Percentiles rank a stretch among this genome's conserved stretches.
phyloP scores from a whole-genome alignment of 2,329 filamentous ascomycete genomes.

The Penicillium aurantiogriseum region DNA sequence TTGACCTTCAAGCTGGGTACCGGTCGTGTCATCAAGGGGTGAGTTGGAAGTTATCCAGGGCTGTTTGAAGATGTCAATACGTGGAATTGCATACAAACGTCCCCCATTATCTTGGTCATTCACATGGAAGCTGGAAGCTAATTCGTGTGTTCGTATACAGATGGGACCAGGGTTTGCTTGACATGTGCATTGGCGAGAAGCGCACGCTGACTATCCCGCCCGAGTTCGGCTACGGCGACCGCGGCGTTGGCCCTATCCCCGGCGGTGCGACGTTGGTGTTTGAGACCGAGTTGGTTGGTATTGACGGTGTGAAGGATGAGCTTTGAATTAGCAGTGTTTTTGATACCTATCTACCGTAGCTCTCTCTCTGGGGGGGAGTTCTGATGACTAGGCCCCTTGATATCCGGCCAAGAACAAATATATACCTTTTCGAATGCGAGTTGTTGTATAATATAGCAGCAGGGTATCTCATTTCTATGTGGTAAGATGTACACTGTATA shows the following conservation, averaged over 20 bases:
- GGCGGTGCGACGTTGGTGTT: slow-evolving; percentile 80
- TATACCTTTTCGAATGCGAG: not conserved
- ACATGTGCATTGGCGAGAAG: slow-evolving; percentile 97
- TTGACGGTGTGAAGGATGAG: slow-evolving; percentile 66
- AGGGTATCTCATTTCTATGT: slow-evolving; percentile 21
- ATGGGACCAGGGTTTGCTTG: slow-evolving; percentile 86
- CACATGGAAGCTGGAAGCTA: slow-evolving; percentile 7
- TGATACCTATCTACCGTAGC: not conserved
- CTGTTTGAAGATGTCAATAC: not conserved
- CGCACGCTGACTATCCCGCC: slow-evolving; percentile 87
- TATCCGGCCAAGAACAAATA: not conserved
- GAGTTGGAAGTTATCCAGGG: slow-evolving; percentile 34
- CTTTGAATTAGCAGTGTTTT: slow-evolving; percentile 29
- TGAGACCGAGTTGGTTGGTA: slow-evolving; percentile 84
- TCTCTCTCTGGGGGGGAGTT: not conserved
- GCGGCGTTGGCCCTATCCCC: slow-evolving; percentile 77
- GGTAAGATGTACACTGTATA: slow-evolving; percentile 10
- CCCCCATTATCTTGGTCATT: not conserved
- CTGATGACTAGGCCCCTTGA: not conserved
- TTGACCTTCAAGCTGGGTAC: slow-evolving; percentile 76
- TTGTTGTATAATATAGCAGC: slow-evolving; percentile 4
- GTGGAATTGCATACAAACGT: not conserved
- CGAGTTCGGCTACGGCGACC: slow-evolving; percentile 75
- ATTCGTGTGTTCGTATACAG: slow-evolving; percentile 41
- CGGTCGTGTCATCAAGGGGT: slow-evolving; percentile 88